phyloP scores from a whole-genome alignment of 305 asterid genomes.

The Fraxinus angustifolia region DNA sequence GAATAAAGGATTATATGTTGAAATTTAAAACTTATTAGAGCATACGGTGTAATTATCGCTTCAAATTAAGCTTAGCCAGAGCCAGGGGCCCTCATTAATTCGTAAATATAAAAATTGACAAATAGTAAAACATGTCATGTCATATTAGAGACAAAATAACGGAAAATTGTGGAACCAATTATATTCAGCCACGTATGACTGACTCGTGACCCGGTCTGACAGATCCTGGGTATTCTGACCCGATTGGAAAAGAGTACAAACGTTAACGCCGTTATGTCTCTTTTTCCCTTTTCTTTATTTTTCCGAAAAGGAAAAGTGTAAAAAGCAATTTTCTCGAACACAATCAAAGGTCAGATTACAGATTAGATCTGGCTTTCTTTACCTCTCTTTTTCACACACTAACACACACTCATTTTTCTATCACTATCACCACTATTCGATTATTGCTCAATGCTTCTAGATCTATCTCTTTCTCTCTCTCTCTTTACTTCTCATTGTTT shows the following conservation, averaged over 20 bases:
- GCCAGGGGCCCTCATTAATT: too few species aligned
- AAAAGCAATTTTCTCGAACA: constrained; percentile 38
- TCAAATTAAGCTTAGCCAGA: too few species aligned
- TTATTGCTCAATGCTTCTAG: constrained; percentile 24
- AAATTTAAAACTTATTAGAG: too few species aligned
- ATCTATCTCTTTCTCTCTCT: constrained; percentile 28
- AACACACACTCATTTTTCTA: constrained; percentile 20
- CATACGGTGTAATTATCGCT: not conserved
- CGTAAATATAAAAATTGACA: too few species aligned
- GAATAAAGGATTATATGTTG: not conserved
- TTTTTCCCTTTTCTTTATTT: constrained; percentile 24
- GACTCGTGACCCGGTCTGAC: not conserved
- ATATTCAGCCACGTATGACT: constrained; percentile 4
- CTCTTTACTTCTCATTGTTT: constrained; percentile 15
- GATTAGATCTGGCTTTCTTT: constrained; percentile 57
- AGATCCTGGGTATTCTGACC: not conserved
- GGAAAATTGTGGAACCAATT: constrained; percentile 12
- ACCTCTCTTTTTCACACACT: constrained; percentile 28
- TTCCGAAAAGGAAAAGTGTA: constrained; percentile 20
- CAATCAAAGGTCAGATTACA: constrained; percentile 38
- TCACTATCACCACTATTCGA: constrained; percentile 15
- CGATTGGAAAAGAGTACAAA: constrained; percentile 13
- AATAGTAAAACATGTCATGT: not conserved
- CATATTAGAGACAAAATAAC: too few species aligned
- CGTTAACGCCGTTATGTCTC: constrained; percentile 43